Evolutionary conservation across 148 eudicot genomes (phyloP).

Genomic region (Tetragonia tetragonoides): DNA sequence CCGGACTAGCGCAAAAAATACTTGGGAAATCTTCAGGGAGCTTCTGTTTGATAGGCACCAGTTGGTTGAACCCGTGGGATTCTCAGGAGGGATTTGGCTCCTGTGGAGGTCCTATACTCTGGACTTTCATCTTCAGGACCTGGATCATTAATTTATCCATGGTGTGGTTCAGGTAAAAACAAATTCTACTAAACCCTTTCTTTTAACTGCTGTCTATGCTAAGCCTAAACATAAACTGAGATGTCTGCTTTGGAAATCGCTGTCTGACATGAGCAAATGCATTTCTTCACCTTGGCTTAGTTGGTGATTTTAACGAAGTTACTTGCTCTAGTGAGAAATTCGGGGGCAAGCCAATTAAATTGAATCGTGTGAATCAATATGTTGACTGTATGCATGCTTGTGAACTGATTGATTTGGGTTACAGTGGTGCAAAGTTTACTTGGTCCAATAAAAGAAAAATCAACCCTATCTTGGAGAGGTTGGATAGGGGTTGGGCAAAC

Average conservation of each 20-base stretch:
- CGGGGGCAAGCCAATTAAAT: not conserved
- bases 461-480: not conserved
- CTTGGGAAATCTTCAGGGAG: not conserved
- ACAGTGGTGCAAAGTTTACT: not conserved
- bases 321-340: not conserved
- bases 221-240: not conserved
- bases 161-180: not conserved
- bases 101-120: not conserved
- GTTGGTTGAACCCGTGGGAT: not conserved
- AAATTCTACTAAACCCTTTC: not conserved
- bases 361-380: not conserved
- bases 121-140: not conserved
- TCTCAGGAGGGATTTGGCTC: not conserved
- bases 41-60: not conserved
- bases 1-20: too few species aligned
- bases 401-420: not conserved
- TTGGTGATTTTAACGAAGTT: slow-evolving; percentile 3
- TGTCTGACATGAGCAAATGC: not conserved
- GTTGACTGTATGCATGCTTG: not conserved
- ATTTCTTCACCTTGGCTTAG: not conserved
- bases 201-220: not conserved
- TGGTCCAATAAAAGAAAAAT: not conserved
- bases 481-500: not conserved
- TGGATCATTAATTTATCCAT: not conserved
- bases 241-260: not conserved